Base-by-base conservation (phyloP, 2,329 filamentous ascomycete species). In the Hypoxylon sp. region DNA sequence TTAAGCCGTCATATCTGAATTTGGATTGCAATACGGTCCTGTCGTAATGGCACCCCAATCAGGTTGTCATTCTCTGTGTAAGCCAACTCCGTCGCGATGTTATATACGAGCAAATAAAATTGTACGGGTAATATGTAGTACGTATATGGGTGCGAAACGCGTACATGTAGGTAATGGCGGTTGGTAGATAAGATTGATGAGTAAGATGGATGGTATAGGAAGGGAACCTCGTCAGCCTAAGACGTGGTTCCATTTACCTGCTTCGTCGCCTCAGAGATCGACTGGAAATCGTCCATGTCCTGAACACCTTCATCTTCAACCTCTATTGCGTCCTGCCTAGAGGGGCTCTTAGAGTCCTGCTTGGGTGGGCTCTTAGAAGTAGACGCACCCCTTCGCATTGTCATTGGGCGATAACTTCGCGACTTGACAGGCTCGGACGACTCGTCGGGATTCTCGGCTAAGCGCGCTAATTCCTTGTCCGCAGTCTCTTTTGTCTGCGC, bases 401-500 rank as follows among this genome's bases (percentile, higher is more conserved):
- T 86, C 62, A 85, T 84, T 35, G 85, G 83, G 14, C 87, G 83
- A 65, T 84, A 85, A 44, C 83, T 86, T 48, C 87, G 81, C 14
- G 81, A 76, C 75, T 83, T 85, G 35, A 75, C 74, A 42, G 81
- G 71, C 39, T 78, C 74, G 13, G 64, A 46, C 24, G 70, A 51
- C 9, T 59, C 63, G 13, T 64, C 62, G 0, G 84, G 82, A 63
- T 87, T 84, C 67, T 91, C 87, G 13, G 83, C 82, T 61, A 83
- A 76, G 24, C 87, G 86, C 56, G 86, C 84, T 69, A 88, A 84
- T 78, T 92, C 89, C 56, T 84, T 84, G 46, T 83, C 83, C 14
- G 91, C 89, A 58, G 88, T 81, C 33, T 87, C 86, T 55, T 90
- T 83, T 0, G 94, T 89, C 61, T 90, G 86, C 8, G 81, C 81